Evolutionary conservation across 305 asterid species (phyloP).

Genomic region (Fraxinus baroniana): DNA sequence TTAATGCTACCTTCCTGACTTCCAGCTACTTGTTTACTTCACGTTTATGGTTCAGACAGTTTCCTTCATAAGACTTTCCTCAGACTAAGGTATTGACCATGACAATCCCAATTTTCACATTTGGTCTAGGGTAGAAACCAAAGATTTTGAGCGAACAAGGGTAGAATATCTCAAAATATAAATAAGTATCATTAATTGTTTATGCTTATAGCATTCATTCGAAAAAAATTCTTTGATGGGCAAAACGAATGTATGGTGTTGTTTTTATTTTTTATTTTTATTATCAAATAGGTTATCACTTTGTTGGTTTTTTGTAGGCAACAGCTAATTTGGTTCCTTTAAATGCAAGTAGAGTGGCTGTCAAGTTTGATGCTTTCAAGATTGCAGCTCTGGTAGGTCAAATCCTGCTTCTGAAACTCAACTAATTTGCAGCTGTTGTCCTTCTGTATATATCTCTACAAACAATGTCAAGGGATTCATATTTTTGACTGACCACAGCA

Average conservation of each 20-base stretch:
- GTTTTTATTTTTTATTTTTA: not conserved
- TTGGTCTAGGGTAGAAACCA: not conserved
- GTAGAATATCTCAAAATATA: not conserved
- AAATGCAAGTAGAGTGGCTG: conserved; percentile 56
- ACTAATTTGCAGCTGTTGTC: not conserved
- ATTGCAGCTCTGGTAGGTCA: conserved; percentile 57
- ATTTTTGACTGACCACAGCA: not conserved
- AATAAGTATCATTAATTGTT: not conserved
- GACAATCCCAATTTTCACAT: not conserved
- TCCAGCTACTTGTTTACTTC: not conserved
- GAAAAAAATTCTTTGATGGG: not conserved
- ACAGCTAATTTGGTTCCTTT: conserved; percentile 64
- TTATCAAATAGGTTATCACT: not conserved
- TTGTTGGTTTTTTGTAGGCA: conserved; percentile 36
- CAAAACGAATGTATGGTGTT: not conserved
- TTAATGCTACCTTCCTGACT: not conserved
- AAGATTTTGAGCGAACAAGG: not conserved
- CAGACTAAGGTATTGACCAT: not conserved
- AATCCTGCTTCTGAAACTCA: not conserved
- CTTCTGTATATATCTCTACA: not conserved
- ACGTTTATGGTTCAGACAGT: not conserved
- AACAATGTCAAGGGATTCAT: not conserved
- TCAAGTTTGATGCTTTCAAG: conserved; percentile 59
- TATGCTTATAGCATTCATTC: not conserved
- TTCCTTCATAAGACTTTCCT: not conserved